Base-by-base conservation (phyloP, 352 stramenopile species). In the Pythium aphanidermatum region DNA sequence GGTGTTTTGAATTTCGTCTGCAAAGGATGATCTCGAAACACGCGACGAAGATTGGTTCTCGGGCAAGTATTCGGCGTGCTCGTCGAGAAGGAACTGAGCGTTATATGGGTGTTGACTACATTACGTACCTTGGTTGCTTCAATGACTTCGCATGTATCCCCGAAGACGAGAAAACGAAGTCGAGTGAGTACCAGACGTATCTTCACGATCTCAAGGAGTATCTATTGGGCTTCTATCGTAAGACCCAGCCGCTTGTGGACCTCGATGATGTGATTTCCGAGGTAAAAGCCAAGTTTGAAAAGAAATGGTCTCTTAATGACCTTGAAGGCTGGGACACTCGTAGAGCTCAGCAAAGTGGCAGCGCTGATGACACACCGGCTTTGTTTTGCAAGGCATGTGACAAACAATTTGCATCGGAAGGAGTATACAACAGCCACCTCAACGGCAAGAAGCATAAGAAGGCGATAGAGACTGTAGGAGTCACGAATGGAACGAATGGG, bases 181-280 rank as follows among this genome's bases (percentile, higher is more conserved):
- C 83, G 14, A 31, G 24, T 20, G 65, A 59, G 44, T 88, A 82
- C 49, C 63, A 90, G 46, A 41, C 58, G 46, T 93, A 94, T 50
- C 40, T 95, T 30, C 55, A 59, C 9, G 75, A 86, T 21, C 66
- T 95, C 36, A 85, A 87, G 51, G 48, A 50, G 43, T 95, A 95
- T 63, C 65, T 95, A 56, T 67, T 86, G 41, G 73, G 74, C 36
- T 95, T 95, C 45, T 93, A 95, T 60, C 72, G 74, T 21, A 82
- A 83, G 46, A 91, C 84, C 29, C 84, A 95, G 58, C 81, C 84
- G 48, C 79, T 95, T 13, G 80, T 93, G 54, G 81, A 92, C 35
- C 50, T 95, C 6, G 82, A 93, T 43, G 83, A 94, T 34, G 75
- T 93, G 32, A 68, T 94, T 21, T 74, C 76, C 12, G 84, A 92